Base-by-base conservation (phyloP, 1,284 basidiomycete genomes). In the Ceratobasidium sp. region DNA sequence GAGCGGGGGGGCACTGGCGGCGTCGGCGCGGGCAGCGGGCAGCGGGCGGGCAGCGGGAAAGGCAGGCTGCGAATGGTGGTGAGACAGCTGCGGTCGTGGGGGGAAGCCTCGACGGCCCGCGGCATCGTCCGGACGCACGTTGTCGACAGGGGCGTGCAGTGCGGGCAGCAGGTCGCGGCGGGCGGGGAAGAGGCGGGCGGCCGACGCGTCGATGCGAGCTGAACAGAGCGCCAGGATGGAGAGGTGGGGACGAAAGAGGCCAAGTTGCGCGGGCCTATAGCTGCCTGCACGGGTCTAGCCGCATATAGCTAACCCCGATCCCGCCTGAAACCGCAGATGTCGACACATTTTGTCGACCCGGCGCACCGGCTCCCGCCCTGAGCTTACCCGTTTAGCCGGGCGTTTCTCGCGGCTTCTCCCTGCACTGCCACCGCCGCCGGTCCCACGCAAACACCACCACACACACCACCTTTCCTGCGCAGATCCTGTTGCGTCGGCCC, bases 401-500 rank as follows among this genome's bases (percentile, higher is more conserved):
- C 54, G 62, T 64, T 64, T 64, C 62, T 46, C 31, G 9, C 27
- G 39, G 24, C 34, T 66, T 66, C 53, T 34, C 11, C 63, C 31
- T 22, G 64, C 54, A 53, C 65, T 56, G 49, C 51, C 49, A 14
- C 51, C 11, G 43, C 65, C 51, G 48, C 37, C 65, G 65, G 51
- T 22, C 29, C 8, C 54, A 14, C 48, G 24, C 19, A 34, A 71
- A 59, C 68, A 71, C 1, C 37, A 8, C 24, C 54, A 71, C 68
- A 71, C 68, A 71, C 29, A 43, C 68, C 68, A 71, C 68, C 68
- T 71, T 71, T 71, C 39, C 68, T 48, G 51, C 51, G 53, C 53
- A 56, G 53, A 56, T 56, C 53, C 53, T 24, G 27, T 29, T 24
- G 53, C 14, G 31, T 34, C 31, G 31, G 31, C 31, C 31, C 31